Base-by-base conservation (phyloP, 2,329 filamentous ascomycete species). In the Colletotrichum truncatum region DNA sequence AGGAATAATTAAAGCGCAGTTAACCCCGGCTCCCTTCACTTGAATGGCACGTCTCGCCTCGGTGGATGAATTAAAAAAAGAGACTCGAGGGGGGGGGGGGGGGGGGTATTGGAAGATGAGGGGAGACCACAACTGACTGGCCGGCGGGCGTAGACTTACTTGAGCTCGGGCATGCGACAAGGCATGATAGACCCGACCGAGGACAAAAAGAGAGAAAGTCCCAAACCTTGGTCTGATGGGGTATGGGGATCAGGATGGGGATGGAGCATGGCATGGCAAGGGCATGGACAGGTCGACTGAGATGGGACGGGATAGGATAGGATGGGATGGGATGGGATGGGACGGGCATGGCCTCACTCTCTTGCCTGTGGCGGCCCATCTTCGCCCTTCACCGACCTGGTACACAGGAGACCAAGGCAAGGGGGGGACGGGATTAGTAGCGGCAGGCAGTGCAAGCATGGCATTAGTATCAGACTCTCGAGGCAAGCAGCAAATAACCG, bases 221-320 rank as follows among this genome's bases (percentile, higher is more conserved):
- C 56, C 39, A 48, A 65, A 43, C 56, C 48, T 49, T 61, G 56
- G 48, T 61, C 21, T 55, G 57, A 60, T 65, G 56, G 62, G 32
- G 62, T 62, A 55, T 53, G 56, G 56, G 56, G 56, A 61, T 43
- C 46, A 54, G 49, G 48, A 65, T 54, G 56, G 56, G 41, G 62
- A 34, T 34, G 53, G 36, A 26, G 51, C 45, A 11, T 28, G n/a
- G 45, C 53, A 59, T 64, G 60, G 46, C 55, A 38, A 38, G 51
- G 61, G 26, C 38, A 46, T 51, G 41, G 36, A 46, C 46, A 48
- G 18, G 55, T 64, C 46, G 55, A 53, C 30, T 52, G 9, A 53
- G 56, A 62, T 51, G 55, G 16, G 43, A 64, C 25, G 53, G 53
- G 36, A 39, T 43, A 4, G 56, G 56, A 34, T 39, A 53, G 51